Evolutionary conservation across 306 rosid species (phyloP).

Genomic region (Albizia julibrissin): DNA sequence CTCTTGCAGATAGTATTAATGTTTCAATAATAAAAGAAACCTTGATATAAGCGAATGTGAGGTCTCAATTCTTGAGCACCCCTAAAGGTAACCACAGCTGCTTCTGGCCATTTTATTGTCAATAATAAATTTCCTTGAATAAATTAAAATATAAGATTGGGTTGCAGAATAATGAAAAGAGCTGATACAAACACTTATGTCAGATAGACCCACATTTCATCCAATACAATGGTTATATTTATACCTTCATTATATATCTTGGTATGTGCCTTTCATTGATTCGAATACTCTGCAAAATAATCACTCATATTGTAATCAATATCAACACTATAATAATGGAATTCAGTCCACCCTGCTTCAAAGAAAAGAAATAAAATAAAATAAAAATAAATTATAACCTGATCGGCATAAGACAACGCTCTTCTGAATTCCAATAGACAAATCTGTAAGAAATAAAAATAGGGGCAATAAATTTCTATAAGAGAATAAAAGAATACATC

Average conservation of each 20-base stretch:
- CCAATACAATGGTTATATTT: constrained; percentile 22
- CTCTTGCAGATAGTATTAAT: constrained; percentile 23
- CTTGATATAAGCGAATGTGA: constrained; percentile 98
- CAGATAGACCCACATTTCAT: constrained; percentile 19
- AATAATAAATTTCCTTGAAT: constrained; percentile 81
- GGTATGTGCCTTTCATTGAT: constrained; percentile 93
- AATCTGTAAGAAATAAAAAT: too few species aligned
- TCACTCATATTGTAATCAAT: constrained; percentile 36
- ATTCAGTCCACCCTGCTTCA: constrained; percentile 26
- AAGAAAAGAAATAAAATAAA: constrained; percentile 24
- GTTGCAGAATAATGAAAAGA: constrained; percentile 1
- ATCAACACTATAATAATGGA: constrained; percentile 34
- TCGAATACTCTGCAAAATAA: constrained; percentile 73
- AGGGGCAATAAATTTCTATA: too few species aligned
- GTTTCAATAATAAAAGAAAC: constrained; percentile 46
- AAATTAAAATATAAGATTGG: constrained; percentile 12
- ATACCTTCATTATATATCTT: constrained; percentile 93
- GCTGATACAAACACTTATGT: constrained; percentile 16
- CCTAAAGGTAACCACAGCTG: constrained; percentile 89
- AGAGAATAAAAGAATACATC: too few species aligned
- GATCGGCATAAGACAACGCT: constrained; percentile 92
- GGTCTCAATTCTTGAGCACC: constrained; percentile 97
- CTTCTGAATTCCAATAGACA: too few species aligned
- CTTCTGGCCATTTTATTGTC: constrained; percentile 80
- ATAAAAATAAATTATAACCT: constrained; percentile 52